Evolutionary conservation across 2,329 filamentous ascomycete genomes (phyloP), one percentile per base, ranked within the genome.

Genomic region (Metarhizium sp.): DNA sequence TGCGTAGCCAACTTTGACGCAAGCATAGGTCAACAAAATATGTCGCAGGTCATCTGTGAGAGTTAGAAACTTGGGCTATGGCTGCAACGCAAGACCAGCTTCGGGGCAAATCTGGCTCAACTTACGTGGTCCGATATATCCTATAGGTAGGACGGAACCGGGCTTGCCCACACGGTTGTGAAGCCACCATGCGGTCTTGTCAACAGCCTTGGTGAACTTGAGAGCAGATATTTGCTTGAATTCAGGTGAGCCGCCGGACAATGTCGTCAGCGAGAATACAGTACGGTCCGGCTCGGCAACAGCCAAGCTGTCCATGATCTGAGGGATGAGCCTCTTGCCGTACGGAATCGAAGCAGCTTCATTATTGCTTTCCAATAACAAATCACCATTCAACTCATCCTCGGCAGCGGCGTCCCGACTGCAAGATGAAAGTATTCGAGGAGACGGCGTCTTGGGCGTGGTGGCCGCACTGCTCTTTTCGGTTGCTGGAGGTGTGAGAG

Each of bases 61-160:
- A 55, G 25, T 50, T 32, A 40, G 10, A 51, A 29, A 18, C 5
- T 20, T 36, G 13, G 25, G 40, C 13, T n/a, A 20, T 40, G 14
- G 36, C 10, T 4, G 25, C 6, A 2, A 30, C 6, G 10, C 14
- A 30, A 40, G 5, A 3, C 43, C 3, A n/a, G 16, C 2, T 3
- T n/a, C 8, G 11, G 11, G 43, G 43, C 1, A 8, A 18, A 14
- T 2, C 14, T 48, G 20, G 25, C 1, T 1, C 7, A 40, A 64
- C 67, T 63, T 62, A 69, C 67, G 67, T 11, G 67, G 67, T 48
- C 67, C 67, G 29, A 69, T 67, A 43, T 69, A 69, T 0, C 64
- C 67, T 5, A 67, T 43, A 0, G 64, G 54, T 30, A 62, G 56
- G 3, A 66, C 59, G 2, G 51, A 52, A 10, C 53, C 47, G 7